Percentiles rank a stretch among this genome's conserved stretches.
Evolutionary conservation across 108 stramenopile genomes (phyloP).

Genomic region (Parietichytrium sp.): DNA sequence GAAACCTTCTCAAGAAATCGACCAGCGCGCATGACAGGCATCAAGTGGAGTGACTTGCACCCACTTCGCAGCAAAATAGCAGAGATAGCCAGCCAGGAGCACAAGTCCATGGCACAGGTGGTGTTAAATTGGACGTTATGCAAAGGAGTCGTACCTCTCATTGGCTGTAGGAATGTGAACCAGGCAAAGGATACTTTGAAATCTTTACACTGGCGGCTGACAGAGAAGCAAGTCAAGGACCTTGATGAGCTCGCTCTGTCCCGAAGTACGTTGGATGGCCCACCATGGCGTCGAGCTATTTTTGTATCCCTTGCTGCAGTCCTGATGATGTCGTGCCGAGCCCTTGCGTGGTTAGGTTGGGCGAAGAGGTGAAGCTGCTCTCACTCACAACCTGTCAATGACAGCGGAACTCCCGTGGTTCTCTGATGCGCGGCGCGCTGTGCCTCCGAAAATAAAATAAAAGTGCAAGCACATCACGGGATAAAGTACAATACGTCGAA

Average conservation of each 20-base stretch:
- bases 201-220: constrained; percentile 68
- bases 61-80: constrained; percentile 60
- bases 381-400: too few relatives aligned
- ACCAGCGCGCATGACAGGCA: constrained; percentile 66
- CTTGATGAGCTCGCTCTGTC: constrained; percentile 64
- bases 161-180: constrained; percentile 66
- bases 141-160: constrained; percentile 79
- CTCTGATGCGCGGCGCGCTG: too few relatives aligned
- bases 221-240: constrained; percentile 60
- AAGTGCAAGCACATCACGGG: too few relatives aligned
- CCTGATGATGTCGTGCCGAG: not conserved
- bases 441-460: too few relatives aligned
- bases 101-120: constrained; percentile 75
- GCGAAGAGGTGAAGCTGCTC: too few relatives aligned
- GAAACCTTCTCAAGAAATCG: constrained; percentile 59
- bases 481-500: too few relatives aligned
- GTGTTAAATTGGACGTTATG: constrained; percentile 85
- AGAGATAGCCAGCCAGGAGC: constrained; percentile 67
- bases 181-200: constrained; percentile 73
- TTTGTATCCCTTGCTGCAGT: not conserved
- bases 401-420: too few relatives aligned
- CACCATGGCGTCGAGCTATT: not conserved
- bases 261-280: not conserved
- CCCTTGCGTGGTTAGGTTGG: too few relatives aligned
- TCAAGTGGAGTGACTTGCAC: constrained; percentile 56